phyloP scores from a whole-genome alignment of 75 land plant genomes.

The Adiantum capillusveneris region DNA sequence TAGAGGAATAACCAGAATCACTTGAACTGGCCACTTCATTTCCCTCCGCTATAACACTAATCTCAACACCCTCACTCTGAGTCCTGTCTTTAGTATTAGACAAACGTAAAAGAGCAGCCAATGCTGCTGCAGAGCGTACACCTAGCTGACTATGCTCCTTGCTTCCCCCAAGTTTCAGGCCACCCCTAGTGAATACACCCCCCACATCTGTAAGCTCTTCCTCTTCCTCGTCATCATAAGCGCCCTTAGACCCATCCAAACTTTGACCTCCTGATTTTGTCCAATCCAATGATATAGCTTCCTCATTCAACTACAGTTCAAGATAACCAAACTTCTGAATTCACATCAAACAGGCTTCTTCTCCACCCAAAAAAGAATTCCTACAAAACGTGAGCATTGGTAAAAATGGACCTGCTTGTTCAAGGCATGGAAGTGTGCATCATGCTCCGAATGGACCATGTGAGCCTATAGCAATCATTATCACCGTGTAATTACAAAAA shows the following conservation, averaged over 20 bases:
- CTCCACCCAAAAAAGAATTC: not conserved
- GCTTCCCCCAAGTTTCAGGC: slow-evolving; percentile 72
- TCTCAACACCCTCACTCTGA: not conserved
- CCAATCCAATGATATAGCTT: slow-evolving; percentile 83
- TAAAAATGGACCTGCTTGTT: slow-evolving; percentile 60
- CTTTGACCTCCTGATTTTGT: slow-evolving; percentile 73
- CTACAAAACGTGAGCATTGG: not conserved
- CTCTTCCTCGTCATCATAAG: slow-evolving; percentile 8
- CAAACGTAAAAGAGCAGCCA: slow-evolving; percentile 58
- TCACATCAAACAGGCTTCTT: slow-evolving; percentile 1
- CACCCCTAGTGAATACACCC: slow-evolving; percentile 6
- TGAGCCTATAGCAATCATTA: slow-evolving; percentile 71
- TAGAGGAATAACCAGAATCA: not conserved
- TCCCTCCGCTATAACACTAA: not conserved
- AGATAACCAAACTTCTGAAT: too few relatives aligned
- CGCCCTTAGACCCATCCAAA: slow-evolving; percentile 34
- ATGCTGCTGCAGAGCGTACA: slow-evolving; percentile 67
- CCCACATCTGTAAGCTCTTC: slow-evolving; percentile 33
- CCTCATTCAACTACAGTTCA: slow-evolving; percentile 78
- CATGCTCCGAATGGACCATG: slow-evolving; percentile 93
- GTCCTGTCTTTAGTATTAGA: not conserved
- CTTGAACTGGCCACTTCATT: not conserved
- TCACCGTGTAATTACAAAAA: too few relatives aligned
- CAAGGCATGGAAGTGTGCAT: slow-evolving; percentile 69
- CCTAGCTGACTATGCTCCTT: slow-evolving; percentile 7